A percentile compares a stretch with the other conserved stretches of the same genome.
phyloP scores from a whole-genome alignment of 495 filamentous ascomycete species.

The Aspergillus sclerotiicarbonarius region DNA sequence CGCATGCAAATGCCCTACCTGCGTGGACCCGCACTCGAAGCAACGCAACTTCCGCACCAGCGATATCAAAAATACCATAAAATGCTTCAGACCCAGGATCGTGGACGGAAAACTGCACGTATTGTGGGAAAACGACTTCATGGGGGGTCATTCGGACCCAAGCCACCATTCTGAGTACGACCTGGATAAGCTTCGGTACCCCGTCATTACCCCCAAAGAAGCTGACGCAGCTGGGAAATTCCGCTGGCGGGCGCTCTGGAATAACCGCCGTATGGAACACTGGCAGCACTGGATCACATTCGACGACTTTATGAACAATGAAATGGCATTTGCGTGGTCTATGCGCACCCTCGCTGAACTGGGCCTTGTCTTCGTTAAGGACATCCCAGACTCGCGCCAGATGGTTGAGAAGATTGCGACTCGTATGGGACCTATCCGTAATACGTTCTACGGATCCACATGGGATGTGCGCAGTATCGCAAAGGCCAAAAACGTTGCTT shows the following conservation, averaged over 20 bases:
- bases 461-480: conserved; percentile 83
- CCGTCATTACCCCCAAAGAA: conserved; percentile 3
- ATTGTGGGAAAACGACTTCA: conserved; percentile 60
- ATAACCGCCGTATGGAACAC: conserved; percentile 18
- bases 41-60: conserved; percentile 78
- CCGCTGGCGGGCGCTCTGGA: conserved; percentile 34
- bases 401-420: conserved; percentile 65
- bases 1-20: conserved; percentile 65
- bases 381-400: conserved; percentile 61
- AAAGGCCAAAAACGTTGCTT: conserved; percentile 84
- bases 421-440: conserved; percentile 70
- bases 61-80: conserved; percentile 62
- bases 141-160: conserved; percentile 41
- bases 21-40: conserved; percentile 73
- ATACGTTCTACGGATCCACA: conserved; percentile 84
- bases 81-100: conserved; percentile 30
- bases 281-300: conserved; percentile 57
- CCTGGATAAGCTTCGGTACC: conserved; percentile 24
- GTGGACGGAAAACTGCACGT: conserved; percentile 50
- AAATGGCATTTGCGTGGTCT: conserved; percentile 49
- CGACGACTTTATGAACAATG: conserved; percentile 62
- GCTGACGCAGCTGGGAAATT: background rate
- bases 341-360: conserved; percentile 52
- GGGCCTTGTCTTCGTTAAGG: conserved; percentile 71
- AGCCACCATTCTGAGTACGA: conserved; percentile 50